phyloP scores from a whole-genome alignment of 1,284 basidiomycete species.

The Sanghuangporus weigelae region DNA sequence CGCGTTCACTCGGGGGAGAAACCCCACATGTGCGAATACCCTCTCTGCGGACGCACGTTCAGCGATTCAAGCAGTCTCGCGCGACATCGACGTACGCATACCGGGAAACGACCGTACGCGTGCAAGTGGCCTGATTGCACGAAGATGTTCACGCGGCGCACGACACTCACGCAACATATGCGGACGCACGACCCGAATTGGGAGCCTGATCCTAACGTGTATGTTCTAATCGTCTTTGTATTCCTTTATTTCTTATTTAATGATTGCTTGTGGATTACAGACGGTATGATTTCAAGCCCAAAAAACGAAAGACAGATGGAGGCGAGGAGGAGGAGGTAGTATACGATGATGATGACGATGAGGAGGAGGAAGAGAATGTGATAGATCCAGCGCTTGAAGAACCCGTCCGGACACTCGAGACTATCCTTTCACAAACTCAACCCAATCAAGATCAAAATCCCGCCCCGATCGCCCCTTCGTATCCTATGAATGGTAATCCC shows the following conservation, averaged over 20 bases:
- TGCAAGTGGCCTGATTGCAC: constrained; percentile 75
- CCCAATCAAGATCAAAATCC: neutral
- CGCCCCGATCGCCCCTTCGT: too few relatives aligned
- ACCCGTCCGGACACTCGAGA: constrained; percentile 66
- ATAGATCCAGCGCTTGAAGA: constrained; percentile 53
- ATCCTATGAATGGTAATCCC: constrained; percentile 25
- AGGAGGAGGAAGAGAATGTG: constrained; percentile 33
- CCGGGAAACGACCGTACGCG: constrained; percentile 77
- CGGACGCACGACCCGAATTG: constrained; percentile 74
- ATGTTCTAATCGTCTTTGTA: constrained; percentile 28
- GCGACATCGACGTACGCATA: constrained; percentile 83
- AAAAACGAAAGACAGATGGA: constrained; percentile 52
- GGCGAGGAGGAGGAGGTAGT: constrained; percentile 38
- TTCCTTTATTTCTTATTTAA: constrained; percentile 11
- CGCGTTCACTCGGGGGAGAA: constrained; percentile 88
- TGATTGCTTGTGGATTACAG: constrained; percentile 32
- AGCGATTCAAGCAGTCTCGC: constrained; percentile 86
- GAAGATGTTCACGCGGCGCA: constrained; percentile 80
- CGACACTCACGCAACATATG: constrained; percentile 78
- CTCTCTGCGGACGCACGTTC: constrained; percentile 78
- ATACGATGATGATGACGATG: constrained; percentile 19
- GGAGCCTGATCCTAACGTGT: constrained; percentile 79
- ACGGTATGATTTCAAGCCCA: constrained; percentile 71
- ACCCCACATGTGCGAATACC: constrained; percentile 83
- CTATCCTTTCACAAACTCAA: constrained; percentile 41